Evolutionary conservation across 2,329 filamentous ascomycete genomes (phyloP), one percentile per base, ranked within the genome.

Genomic region (Pestalotiopsis sp.): DNA sequence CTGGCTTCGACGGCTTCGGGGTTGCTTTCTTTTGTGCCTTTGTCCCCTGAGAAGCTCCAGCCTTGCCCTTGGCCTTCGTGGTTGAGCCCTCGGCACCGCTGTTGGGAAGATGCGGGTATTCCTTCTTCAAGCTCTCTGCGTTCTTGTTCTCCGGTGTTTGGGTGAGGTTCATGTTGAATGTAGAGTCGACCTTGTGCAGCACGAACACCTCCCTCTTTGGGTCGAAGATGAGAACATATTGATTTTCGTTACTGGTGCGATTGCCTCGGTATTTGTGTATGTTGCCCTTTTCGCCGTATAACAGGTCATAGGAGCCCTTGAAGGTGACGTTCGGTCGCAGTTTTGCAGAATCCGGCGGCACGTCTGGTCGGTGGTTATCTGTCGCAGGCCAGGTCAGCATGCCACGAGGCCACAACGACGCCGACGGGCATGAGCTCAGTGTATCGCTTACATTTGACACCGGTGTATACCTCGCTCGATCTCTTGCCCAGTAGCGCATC

Each of bases 131-230:
- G 74, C 86, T 89, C 38, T 88, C 87, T 66, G 86, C 80, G 72
- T 93, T 89, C 66, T 85, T 83, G 74, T 91, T 91, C 72, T 85
- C 87, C 2, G 92, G 93, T 14, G 90, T 90, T 67, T 87, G 89
- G 66, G 88, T 90, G 66, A 97, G 82, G 79, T 97, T 98, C 91
- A 97, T 95, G 75, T 93, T 91, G 80, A 97, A 92, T 52, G 91
- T 90, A n/a, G 91, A 92, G 77, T 93, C 89, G 67, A 98, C 84
- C 65, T 90, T 90, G 82, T 98, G 94, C 67, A 98, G 86, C 36
- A 96, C 90, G 73, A 96, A 96, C 68, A 87, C 91, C 75, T 95
- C 90, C 66, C 89, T 90, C 20, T 85, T 83, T 9, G 91, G 86
- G 79, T 97, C 93, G 76, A 95, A 96, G 68, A 95, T 87, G 65